These are phyloP conservation scores for Medicago truncatula DNA, from an alignment of 306 rosid genomes.

Conservation along the genomic window MtrunA17r5.0-ANR NC_053044.1:42711001-42711500, in stretches of 20 bases:
- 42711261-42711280: conserved; percentile 95
- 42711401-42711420: conserved; percentile 42
- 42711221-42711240: conserved; percentile 14
- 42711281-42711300: conserved; percentile 95
- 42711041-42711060: conserved; percentile 35
- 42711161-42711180: neutral
- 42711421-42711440: conserved; percentile 33
- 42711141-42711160: neutral
- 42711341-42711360: conserved; percentile 45
- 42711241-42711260: conserved; percentile 28
- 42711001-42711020: neutral
- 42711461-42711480: conserved; percentile 29
- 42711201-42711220: neutral
- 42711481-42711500: conserved; percentile 39
- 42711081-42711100: conserved; percentile 71
- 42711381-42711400: conserved; percentile 35
- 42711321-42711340: conserved; percentile 67
- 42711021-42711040: neutral
- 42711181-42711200: neutral
- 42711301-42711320: conserved; percentile 76
- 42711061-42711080: conserved; percentile 67
- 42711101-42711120: conserved; percentile 85
- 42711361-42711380: conserved; percentile 59
- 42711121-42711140: conserved; percentile 1
- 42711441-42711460: neutral